These are phyloP conservation scores for Solanum pimpinellifolium DNA, from an alignment of 257 asterid genomes.

Conservation along the genomic window DNA sequence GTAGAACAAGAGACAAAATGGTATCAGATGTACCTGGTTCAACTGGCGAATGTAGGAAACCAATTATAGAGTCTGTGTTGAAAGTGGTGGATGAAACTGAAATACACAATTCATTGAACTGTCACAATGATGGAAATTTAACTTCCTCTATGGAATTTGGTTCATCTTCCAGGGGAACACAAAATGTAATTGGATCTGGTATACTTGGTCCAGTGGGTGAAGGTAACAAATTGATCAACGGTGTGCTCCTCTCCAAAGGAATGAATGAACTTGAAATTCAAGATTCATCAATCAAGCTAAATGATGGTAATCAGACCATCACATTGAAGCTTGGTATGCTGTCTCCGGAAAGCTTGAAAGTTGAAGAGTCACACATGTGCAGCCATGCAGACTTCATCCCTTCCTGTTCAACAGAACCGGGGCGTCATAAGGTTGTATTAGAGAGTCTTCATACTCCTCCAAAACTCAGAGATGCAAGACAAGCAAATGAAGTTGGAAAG, in stretches of 20 bases:
- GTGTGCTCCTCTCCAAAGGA: neutral
- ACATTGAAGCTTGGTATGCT: conserved; percentile 12
- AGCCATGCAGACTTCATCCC: conserved; percentile 7
- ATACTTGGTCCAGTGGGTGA: neutral
- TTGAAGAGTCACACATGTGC: conserved; percentile 16
- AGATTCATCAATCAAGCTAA: conserved; percentile 5
- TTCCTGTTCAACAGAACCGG: conserved; percentile 8
- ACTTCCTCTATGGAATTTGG: conserved; percentile 4
- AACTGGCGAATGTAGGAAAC: neutral
- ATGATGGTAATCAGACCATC: conserved; percentile 11
- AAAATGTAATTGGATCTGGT: neutral
- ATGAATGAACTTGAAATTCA: conserved; percentile 6
- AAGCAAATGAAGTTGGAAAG: conserved; percentile 8
- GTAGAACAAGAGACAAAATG: neutral
- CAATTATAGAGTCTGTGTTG: neutral
- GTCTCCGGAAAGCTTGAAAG: conserved; percentile 6
- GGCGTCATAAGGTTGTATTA: conserved; percentile 6
- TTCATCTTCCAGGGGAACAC: conserved; percentile 8
- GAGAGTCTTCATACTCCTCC: neutral
- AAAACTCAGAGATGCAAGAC: neutral
- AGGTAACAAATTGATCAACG: neutral
- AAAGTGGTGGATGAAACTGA: conserved; percentile 1
- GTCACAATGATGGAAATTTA: conserved; percentile 14
- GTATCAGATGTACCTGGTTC: neutral
- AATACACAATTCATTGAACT: neutral